Conservation (phyloP, 139 green algal genomes). For the Marvania coccoides region DNA sequence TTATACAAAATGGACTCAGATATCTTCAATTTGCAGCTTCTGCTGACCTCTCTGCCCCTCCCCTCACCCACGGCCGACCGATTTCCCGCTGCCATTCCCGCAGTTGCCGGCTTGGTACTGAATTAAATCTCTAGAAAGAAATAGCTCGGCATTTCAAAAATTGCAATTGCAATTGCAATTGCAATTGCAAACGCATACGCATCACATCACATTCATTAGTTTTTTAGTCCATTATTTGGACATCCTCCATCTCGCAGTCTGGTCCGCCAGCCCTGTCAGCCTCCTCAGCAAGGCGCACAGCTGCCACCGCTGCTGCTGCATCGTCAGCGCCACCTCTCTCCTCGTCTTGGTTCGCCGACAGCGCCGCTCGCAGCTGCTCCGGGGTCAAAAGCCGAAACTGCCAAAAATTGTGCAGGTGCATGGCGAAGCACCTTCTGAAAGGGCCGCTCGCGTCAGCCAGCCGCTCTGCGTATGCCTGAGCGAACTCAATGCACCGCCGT, state of each 20-base stretch:
- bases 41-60: slow-evolving; percentile 3
- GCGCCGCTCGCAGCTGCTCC: slow-evolving; percentile 2
- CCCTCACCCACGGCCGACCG: not conserved
- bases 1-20: not conserved
- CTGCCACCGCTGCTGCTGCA: no score
- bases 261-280: no score
- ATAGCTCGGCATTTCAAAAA: no score
- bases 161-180: no score
- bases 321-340: no score
- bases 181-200: no score
- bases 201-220: no score
- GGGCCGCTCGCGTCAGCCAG: not conserved
- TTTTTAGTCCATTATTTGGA: no score
- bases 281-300: no score
- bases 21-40: not conserved
- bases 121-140: no score
- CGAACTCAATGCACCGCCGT: not conserved
- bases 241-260: no score
- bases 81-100: not conserved
- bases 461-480: not conserved
- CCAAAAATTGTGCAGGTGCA: slow-evolving; percentile 20
- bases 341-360: no score
- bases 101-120: not conserved
- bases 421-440: slow-evolving; percentile 3
- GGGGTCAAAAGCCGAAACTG: slow-evolving; percentile 17